These are phyloP conservation scores for Suhomyces atakaporum DNA, from an alignment of 1,139 yeast species.

Conservation along the genomic window DNA sequence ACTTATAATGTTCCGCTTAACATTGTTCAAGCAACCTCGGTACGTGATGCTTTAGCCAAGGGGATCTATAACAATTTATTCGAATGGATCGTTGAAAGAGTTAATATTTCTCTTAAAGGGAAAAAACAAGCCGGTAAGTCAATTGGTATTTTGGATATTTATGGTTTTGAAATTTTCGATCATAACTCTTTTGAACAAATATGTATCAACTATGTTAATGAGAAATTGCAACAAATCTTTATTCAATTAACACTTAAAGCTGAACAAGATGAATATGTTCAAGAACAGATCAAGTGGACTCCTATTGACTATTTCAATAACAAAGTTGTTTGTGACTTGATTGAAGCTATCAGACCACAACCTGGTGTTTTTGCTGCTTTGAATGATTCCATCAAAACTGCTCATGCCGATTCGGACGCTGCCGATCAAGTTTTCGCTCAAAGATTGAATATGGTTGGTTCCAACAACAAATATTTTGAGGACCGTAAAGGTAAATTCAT, in stretches of 20 bases:
- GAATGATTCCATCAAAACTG: conserved; percentile 97
- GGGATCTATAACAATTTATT: conserved; percentile 90
- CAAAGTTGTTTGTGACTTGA: conserved; percentile 94
- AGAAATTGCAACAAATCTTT: conserved; percentile 94
- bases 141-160: conserved; percentile 94
- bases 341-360: conserved; percentile 85
- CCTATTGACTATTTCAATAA: conserved; percentile 97
- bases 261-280: conserved; percentile 95
- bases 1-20: conserved; percentile 94
- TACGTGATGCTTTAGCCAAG: conserved; percentile 92
- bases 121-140: conserved; percentile 54
- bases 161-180: conserved; percentile 97
- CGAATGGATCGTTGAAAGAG: conserved; percentile 97
- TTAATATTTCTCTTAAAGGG: conserved; percentile 63
- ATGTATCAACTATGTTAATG: conserved; percentile 96
- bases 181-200: conserved; percentile 96
- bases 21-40: conserved; percentile 89
- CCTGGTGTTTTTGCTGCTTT: conserved; percentile 97
- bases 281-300: conserved; percentile 95
- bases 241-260: conserved; percentile 94
- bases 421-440: conserved; percentile 97
- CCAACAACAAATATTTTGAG: conserved; percentile 84
- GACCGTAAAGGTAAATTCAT: conserved; percentile 85
- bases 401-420: conserved; percentile 96
- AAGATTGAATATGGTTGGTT: conserved; percentile 78